Evolutionary conservation across 2,329 filamentous ascomycete genomes (phyloP).

Genomic region (Ophiostoma perfectum): DNA sequence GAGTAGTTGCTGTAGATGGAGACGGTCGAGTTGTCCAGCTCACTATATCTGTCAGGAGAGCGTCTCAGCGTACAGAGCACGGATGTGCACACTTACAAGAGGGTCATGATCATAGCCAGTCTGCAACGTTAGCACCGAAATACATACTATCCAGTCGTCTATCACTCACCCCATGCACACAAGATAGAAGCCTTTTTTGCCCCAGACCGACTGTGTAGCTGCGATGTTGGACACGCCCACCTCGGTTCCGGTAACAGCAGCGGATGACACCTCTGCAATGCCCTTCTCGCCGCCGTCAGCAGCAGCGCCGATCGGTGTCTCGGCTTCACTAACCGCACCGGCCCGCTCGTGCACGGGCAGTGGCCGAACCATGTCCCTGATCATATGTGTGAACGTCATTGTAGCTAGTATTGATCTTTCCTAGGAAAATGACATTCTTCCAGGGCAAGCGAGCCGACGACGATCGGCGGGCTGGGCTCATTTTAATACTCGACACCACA

Average conservation of each 20-base stretch:
- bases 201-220: slow-evolving; percentile 7
- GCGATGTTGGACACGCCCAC: neutral
- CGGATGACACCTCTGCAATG: neutral
- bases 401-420: too few relatives aligned
- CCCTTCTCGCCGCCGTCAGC: neutral
- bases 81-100: neutral
- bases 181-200: neutral
- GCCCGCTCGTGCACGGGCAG: neutral
- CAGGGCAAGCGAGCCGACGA: too few relatives aligned
- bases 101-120: slow-evolving; percentile 3
- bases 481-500: too few relatives aligned
- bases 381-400: too few relatives aligned
- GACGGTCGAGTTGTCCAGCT: slow-evolving; percentile 32
- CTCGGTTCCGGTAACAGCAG: neutral
- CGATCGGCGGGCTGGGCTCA: too few relatives aligned
- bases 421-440: too few relatives aligned
- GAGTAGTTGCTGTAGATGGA: slow-evolving; percentile 34
- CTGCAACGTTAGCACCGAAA: neutral
- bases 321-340: neutral
- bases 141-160: too few relatives aligned
- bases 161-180: neutral
- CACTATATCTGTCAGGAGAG: slow-evolving; percentile 23
- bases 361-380: neutral
- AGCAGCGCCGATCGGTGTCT: neutral
- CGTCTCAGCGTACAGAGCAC: too few relatives aligned